These are phyloP conservation scores for Aspergillus candidus DNA, from an alignment of 2,329 filamentous ascomycete species.

Conservation along the genomic window DNA sequence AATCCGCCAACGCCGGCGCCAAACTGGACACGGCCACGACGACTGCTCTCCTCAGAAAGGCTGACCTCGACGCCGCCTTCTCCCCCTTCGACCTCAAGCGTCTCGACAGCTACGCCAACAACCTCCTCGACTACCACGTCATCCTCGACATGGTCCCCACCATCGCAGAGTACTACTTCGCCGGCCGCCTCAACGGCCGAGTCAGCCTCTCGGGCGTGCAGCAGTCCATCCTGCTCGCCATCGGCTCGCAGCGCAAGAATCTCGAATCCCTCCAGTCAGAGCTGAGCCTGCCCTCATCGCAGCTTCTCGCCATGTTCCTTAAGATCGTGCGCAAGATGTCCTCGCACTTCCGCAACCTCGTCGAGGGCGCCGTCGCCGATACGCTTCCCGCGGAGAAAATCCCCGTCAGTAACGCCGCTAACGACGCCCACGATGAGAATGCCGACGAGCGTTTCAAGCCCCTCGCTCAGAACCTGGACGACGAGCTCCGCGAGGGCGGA, in stretches of 20 bases:
- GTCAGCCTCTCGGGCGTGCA: constrained; percentile 77
- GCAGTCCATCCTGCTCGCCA: constrained; percentile 77
- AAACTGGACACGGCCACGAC: constrained; percentile 56
- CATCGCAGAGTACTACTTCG: constrained; percentile 80
- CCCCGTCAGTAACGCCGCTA: constrained; percentile 37
- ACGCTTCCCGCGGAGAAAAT: constrained; percentile 54
- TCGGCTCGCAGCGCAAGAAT: constrained; percentile 85
- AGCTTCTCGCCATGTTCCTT: constrained; percentile 93
- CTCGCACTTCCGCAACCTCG: constrained; percentile 65
- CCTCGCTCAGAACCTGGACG: constrained; percentile 64
- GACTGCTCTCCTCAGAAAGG: constrained; percentile 58
- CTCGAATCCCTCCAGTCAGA: constrained; percentile 76
- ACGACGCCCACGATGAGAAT: constrained; percentile 62
- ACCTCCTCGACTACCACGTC: constrained; percentile 96
- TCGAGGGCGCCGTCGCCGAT: constrained; percentile 66
- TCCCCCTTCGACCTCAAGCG: constrained; percentile 93
- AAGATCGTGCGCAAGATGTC: constrained; percentile 90
- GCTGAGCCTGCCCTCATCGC: constrained; percentile 64
- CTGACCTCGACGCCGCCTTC: constrained; percentile 68
- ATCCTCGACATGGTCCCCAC: constrained; percentile 86
- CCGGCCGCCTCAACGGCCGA: constrained; percentile 60
- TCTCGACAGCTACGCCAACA: constrained; percentile 90
- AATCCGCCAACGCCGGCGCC: constrained; percentile 70
- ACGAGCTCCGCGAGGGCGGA: constrained; percentile 78
- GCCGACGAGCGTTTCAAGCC: constrained; percentile 63